A percentile compares a stretch with the other conserved stretches of the same genome.
Evolutionary conservation across 1,284 basidiomycete species (phyloP).

Genomic region (Prillingera fragicola): DNA sequence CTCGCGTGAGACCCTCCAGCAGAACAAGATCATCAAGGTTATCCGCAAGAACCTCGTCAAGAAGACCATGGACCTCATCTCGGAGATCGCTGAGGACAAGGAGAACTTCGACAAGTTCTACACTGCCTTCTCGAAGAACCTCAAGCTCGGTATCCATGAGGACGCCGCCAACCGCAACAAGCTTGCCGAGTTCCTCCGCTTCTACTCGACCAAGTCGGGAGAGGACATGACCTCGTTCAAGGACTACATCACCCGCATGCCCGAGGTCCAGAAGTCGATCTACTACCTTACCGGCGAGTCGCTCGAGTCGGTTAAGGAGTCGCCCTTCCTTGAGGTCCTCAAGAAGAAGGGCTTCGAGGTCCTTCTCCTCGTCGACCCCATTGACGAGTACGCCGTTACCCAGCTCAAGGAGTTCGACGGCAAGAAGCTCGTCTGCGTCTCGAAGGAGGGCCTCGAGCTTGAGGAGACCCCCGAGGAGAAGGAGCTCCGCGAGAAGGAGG

Average conservation of each 20-base stretch:
- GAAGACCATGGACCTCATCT: conserved; percentile 93
- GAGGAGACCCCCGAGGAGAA: conserved; percentile 99
- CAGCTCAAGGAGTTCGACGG: conserved; percentile 99
- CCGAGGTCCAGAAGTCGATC: conserved; percentile 97
- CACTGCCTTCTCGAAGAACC: conserved; percentile 87
- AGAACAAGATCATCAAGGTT: conserved; percentile 98
- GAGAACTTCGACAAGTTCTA: conserved; percentile 99
- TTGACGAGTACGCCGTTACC: conserved; percentile 94
- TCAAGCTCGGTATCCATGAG: conserved; percentile 99
- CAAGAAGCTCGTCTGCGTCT: conserved; percentile 96
- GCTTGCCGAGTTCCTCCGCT: conserved; percentile 98
- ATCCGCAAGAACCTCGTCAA: conserved; percentile 87
- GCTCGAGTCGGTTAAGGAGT: conserved; percentile 82
- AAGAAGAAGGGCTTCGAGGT: conserved; percentile 99
- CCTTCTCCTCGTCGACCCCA: conserved; percentile 94
- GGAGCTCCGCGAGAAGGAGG: conserved; percentile 81
- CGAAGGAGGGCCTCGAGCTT: conserved; percentile 98
- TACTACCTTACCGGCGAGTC: conserved; percentile 99
- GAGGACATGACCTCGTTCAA: conserved; percentile 95
- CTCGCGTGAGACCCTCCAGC: conserved; percentile 98
- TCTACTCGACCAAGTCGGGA: conserved; percentile 90
- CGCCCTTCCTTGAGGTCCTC: conserved; percentile 97
- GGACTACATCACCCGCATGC: conserved; percentile 99
- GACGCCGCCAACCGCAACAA: conserved; percentile 98
- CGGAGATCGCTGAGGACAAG: conserved; percentile 98